Evolutionary conservation across 2,329 filamentous ascomycete genomes (phyloP).

Genomic region (Westerdykella aurantiaca): DNA sequence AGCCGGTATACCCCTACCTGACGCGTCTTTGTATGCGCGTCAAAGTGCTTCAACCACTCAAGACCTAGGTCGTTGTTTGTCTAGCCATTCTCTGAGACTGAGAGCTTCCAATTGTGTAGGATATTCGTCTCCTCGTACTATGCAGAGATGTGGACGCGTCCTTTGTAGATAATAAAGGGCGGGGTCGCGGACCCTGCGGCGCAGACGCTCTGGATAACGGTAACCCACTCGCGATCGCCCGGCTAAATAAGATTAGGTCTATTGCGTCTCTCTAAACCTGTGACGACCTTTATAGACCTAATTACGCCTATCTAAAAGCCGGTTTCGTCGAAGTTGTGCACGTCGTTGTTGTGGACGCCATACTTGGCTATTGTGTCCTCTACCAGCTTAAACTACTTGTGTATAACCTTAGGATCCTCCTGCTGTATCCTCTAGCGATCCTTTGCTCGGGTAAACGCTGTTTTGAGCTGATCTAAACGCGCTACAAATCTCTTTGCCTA

Average conservation of each 20-base stretch:
- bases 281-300: too few relatives aligned
- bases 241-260: constrained; percentile 9
- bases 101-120: constrained; percentile 1
- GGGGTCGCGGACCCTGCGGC: constrained; percentile 1
- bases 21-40: too few relatives aligned
- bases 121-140: constrained; percentile 1
- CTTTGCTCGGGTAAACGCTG: constrained; percentile 11
- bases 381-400: constrained; percentile 11
- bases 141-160: constrained; percentile 2
- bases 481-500: too few relatives aligned
- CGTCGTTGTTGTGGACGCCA: constrained; percentile 3
- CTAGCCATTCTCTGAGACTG: too few relatives aligned
- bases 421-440: constrained; percentile 4
- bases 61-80: too few relatives aligned
- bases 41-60: too few relatives aligned
- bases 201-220: constrained; percentile 9
- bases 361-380: constrained; percentile 9
- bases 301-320: too few relatives aligned
- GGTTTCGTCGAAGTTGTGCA: too few relatives aligned
- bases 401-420: constrained; percentile 8
- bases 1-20: constrained; percentile 2
- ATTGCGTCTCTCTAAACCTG: constrained; percentile 5
- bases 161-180: too few relatives aligned
- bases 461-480: constrained; percentile 11
- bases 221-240: constrained; percentile 13